A percentile compares a stretch with the other conserved stretches of the same genome.
phyloP scores from a whole-genome alignment of 179 eudicot genomes.

The Gypsophila paniculata region DNA sequence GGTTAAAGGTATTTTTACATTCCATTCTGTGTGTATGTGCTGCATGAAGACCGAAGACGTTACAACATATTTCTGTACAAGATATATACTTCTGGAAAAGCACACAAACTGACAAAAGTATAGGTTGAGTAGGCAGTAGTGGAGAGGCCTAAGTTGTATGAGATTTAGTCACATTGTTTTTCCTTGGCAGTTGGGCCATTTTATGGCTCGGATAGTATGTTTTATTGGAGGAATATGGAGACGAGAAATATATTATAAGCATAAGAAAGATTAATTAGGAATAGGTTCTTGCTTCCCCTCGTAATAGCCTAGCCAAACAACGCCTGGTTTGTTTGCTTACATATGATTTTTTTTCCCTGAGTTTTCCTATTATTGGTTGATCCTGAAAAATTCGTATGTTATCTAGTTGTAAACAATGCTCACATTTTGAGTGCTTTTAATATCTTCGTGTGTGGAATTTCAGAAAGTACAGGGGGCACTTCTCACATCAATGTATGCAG shows the following conservation, averaged over 20 bases:
- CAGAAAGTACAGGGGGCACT: slow-evolving; percentile 78
- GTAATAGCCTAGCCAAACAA: background rate
- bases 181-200: background rate
- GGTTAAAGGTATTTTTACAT: slow-evolving; percentile 62
- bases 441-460: slow-evolving; percentile 19
- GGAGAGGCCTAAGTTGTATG: background rate
- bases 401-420: background rate
- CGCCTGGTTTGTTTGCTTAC: background rate
- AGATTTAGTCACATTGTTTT: background rate
- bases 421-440: background rate
- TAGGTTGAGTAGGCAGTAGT: background rate
- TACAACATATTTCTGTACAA: background rate
- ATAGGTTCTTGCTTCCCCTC: background rate
- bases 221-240: background rate
- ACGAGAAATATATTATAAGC: background rate
- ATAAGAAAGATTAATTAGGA: background rate
- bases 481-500: slow-evolving; percentile 74
- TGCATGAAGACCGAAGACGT: background rate
- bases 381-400: background rate
- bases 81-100: too few species aligned
- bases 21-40: background rate
- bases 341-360: background rate
- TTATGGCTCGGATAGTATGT: background rate
- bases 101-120: too few species aligned
- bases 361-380: background rate